Conservation (phyloP, 2,329 filamentous ascomycete species). For the Ambrosiella cleistominuta region DNA sequence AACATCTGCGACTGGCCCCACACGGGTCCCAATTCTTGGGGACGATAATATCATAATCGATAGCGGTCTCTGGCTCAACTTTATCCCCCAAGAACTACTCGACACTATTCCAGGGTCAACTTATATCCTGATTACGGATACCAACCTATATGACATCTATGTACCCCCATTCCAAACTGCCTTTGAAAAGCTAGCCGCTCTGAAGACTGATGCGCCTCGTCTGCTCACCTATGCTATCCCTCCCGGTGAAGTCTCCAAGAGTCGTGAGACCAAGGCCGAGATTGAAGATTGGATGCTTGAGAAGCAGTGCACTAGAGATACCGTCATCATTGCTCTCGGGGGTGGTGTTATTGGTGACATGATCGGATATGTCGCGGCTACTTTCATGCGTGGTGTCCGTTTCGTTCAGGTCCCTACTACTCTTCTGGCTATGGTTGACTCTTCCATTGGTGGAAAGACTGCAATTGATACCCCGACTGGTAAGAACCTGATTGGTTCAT, state of each 20-base stretch:
- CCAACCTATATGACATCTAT: slow-evolving; percentile 70
- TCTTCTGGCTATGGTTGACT: slow-evolving; percentile 92
- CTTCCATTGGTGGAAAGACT: slow-evolving; percentile 94
- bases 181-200: slow-evolving; percentile 19
- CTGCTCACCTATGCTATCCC: slow-evolving; percentile 75
- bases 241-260: slow-evolving; percentile 87
- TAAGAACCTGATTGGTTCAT: slow-evolving; percentile 89
- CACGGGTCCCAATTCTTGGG: slow-evolving; percentile 54
- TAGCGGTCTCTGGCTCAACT: slow-evolving; percentile 73
- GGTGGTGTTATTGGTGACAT: slow-evolving; percentile 96
- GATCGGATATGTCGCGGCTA: slow-evolving; percentile 93
- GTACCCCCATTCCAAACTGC: slow-evolving; percentile 50
- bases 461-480: slow-evolving; percentile 91
- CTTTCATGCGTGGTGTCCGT: slow-evolving; percentile 93
- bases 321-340: slow-evolving; percentile 82
- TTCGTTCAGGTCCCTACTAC: slow-evolving; percentile 96
- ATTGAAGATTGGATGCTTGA: slow-evolving; percentile 96
- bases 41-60: slow-evolving; percentile 84
- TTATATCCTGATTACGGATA: slow-evolving; percentile 93
- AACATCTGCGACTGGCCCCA: slow-evolving; percentile 1
- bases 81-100: slow-evolving; percentile 66
- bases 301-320: slow-evolving; percentile 85
- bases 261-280: slow-evolving; percentile 78
- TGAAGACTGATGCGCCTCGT: slow-evolving; percentile 33
- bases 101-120: slow-evolving; percentile 65